These are phyloP conservation scores for Apophysomyces variabilis DNA, from an alignment of 371 early-diverging fungal species.

Conservation along the genomic window DNA sequence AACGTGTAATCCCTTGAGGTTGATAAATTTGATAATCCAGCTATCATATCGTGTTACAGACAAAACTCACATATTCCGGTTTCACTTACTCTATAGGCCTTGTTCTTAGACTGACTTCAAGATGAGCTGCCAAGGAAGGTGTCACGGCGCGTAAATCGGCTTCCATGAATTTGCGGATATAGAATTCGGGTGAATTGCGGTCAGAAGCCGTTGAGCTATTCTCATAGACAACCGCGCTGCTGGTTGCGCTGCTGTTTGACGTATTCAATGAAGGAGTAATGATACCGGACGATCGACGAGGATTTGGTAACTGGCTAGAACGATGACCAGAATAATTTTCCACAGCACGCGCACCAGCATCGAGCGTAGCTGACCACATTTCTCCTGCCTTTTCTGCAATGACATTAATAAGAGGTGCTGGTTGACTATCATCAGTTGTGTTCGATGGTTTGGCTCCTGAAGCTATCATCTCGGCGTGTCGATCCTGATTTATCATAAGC, in stretches of 20 bases:
- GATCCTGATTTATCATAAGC: conserved; percentile 55
- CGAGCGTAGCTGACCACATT: conserved; percentile 47
- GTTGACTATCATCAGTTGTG: conserved; percentile 20
- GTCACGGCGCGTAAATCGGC: conserved; percentile 43
- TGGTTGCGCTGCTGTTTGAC: conserved; percentile 4
- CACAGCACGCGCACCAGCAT: conserved; percentile 44
- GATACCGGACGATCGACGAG: conserved; percentile 11
- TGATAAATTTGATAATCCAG: conserved; percentile 61
- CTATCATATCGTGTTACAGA: conserved; percentile 19
- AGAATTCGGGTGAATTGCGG: conserved; percentile 47
- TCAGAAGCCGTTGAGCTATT: conserved; percentile 19
- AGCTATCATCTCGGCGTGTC: conserved; percentile 45
- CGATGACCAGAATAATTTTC: conserved; percentile 35
- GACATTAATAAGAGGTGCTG: conserved; percentile 42
- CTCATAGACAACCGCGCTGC: conserved; percentile 24
- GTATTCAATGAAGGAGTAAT: conserved; percentile 3
- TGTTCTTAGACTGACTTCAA: conserved; percentile 53
- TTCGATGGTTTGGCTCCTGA: conserved; percentile 21
- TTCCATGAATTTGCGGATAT: conserved; percentile 47
- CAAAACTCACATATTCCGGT: neutral
- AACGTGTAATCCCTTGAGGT: conserved; percentile 68
- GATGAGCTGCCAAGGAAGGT: conserved; percentile 36
- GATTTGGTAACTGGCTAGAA: conserved; percentile 17
- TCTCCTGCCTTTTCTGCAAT: conserved; percentile 52
- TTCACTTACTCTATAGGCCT: conserved; percentile 45